These are phyloP conservation scores for Coniferiporia sulphurascens DNA, from an alignment of 1,284 basidiomycete genomes.

Conservation along the genomic window DNA sequence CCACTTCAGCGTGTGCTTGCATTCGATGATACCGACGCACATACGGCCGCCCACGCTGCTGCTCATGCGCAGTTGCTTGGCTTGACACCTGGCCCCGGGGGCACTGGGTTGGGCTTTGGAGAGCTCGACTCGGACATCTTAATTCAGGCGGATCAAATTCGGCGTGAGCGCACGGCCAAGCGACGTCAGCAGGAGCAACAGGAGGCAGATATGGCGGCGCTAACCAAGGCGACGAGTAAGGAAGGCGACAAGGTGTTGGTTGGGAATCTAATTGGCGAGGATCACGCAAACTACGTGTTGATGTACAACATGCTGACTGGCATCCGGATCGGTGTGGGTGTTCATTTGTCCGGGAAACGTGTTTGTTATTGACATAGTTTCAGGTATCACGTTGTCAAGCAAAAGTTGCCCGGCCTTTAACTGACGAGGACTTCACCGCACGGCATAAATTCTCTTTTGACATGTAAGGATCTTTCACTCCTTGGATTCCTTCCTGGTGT, in stretches of 20 bases:
- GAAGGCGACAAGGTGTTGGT: constrained; percentile 67
- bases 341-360: not conserved
- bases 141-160: constrained; percentile 77
- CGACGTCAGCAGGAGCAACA: constrained; percentile 56
- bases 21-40: constrained; percentile 16
- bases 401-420: constrained; percentile 83
- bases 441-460: constrained; percentile 97
- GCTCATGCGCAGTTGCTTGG: constrained; percentile 11
- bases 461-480: constrained; percentile 58
- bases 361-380: constrained; percentile 23
- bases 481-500: constrained; percentile 2
- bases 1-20: constrained; percentile 1
- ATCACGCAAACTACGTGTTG: constrained; percentile 95
- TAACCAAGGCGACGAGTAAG: constrained; percentile 35
- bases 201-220: constrained; percentile 38
- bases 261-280: constrained; percentile 94
- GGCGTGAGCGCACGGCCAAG: constrained; percentile 69
- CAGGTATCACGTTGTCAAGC: constrained; percentile 95
- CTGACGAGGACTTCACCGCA: constrained; percentile 84
- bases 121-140: constrained; percentile 64
- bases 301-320: constrained; percentile 99
- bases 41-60: constrained; percentile 11
- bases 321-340: constrained; percentile 86
- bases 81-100: not conserved
- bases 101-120: constrained; percentile 24